Conservation (phyloP, 805 yeast genomes). For the Candida sanyiensis region DNA sequence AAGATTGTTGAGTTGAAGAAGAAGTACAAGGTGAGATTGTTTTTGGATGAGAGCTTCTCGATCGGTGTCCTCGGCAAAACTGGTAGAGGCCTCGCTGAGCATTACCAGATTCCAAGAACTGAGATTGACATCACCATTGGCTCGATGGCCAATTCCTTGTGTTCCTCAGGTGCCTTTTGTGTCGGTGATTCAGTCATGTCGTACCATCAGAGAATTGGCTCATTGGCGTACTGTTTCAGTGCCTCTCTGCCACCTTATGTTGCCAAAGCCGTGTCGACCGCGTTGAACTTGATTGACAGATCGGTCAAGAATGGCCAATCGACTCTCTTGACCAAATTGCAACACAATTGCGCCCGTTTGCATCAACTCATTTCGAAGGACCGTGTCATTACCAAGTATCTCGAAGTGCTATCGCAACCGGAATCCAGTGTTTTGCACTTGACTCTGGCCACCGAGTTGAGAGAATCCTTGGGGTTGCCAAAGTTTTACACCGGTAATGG, state of each 20-base stretch:
- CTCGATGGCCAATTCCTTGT: conserved; percentile 74
- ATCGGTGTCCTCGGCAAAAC: conserved; percentile 79
- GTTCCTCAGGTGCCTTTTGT: conserved; percentile 90
- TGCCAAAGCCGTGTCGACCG: conserved; percentile 57
- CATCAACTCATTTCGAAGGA: conserved; percentile 38
- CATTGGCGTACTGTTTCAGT: conserved; percentile 86
- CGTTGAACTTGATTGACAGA: conserved; percentile 44
- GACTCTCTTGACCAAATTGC: conserved; percentile 31
- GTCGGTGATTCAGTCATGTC: conserved; percentile 81
- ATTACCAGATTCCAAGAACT: conserved; percentile 56
- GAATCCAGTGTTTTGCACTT: conserved; percentile 69
- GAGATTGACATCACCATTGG: conserved; percentile 79
- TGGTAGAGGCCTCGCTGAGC: conserved; percentile 85
- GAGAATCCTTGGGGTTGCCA: conserved; percentile 44
- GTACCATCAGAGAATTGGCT: conserved; percentile 86
- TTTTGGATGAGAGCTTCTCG: conserved; percentile 83
- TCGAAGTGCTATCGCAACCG: conserved; percentile 50
- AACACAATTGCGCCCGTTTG: conserved; percentile 34
- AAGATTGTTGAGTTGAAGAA: conserved; percentile 68
- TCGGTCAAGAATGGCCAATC: conserved; percentile 33
- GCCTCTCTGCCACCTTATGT: conserved; percentile 93
- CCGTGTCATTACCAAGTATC: conserved; percentile 29
- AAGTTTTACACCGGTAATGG: conserved; percentile 27
- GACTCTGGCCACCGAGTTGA: conserved; percentile 42
- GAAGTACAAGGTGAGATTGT: conserved; percentile 77